These are phyloP conservation scores for Saccharomyces hybrid DNA, from an alignment of 1,139 yeast genomes.

Conservation along the genomic window DNA sequence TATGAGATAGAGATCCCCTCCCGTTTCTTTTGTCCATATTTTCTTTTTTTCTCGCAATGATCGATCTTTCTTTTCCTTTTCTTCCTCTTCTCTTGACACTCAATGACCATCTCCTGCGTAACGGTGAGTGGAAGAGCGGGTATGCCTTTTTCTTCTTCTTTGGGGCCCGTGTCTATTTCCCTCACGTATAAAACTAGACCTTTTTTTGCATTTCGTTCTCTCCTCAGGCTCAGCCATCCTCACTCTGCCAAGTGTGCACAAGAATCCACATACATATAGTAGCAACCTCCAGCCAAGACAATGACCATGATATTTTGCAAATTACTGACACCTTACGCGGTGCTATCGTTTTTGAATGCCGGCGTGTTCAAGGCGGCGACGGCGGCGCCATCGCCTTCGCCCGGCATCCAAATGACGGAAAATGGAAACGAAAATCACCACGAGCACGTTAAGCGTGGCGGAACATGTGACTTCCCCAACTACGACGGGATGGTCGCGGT, in stretches of 20 bases:
- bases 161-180: not conserved
- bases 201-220: too few species aligned
- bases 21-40: not conserved
- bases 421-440: constrained; percentile 4
- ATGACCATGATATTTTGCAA: not conserved
- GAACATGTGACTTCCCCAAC: constrained; percentile 61
- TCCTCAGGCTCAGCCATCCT: not conserved
- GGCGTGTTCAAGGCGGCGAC: constrained; percentile 7
- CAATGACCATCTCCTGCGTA: not conserved
- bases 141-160: not conserved
- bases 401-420: constrained; percentile 2
- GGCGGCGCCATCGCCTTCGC: constrained; percentile 3
- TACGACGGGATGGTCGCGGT: constrained; percentile 61
- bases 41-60: not conserved
- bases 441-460: constrained; percentile 26
- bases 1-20: not conserved
- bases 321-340: not conserved
- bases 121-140: not conserved
- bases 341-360: not conserved
- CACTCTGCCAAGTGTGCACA: not conserved
- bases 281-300: not conserved
- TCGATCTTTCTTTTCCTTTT: not conserved
- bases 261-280: not conserved
- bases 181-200: not conserved
- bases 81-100: not conserved